Evolutionary conservation across 331 rosid genomes (phyloP).

Genomic region (Quercus tomentella): DNA sequence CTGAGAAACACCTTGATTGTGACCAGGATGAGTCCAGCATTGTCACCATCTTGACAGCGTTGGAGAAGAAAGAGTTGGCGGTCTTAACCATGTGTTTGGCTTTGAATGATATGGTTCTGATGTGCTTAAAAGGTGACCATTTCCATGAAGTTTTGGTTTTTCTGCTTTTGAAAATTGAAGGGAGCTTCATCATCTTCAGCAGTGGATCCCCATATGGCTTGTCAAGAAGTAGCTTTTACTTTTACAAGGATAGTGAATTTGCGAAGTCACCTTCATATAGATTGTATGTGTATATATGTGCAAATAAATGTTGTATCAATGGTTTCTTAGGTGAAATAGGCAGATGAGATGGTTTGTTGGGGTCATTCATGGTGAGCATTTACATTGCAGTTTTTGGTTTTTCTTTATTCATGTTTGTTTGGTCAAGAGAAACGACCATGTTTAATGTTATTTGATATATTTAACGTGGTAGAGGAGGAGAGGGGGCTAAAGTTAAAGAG

Average conservation of each 20-base stretch:
- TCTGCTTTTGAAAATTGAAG: neutral
- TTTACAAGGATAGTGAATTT: neutral
- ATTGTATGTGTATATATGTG: neutral
- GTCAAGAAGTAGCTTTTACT: neutral
- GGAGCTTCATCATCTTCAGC: neutral
- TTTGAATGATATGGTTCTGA: neutral
- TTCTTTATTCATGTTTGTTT: too few species aligned
- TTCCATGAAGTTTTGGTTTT: neutral
- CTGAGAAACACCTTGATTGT: neutral
- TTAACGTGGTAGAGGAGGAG: too few species aligned
- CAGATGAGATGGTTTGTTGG: neutral
- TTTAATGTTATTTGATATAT: neutral
- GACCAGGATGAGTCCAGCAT: neutral
- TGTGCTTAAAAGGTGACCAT: neutral
- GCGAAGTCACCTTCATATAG: neutral
- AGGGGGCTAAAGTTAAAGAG: too few species aligned
- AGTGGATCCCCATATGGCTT: neutral
- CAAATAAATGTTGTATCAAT: neutral
- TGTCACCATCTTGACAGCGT: neutral
- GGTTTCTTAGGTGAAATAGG: neutral
- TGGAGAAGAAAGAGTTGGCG: neutral
- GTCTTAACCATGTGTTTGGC: neutral
- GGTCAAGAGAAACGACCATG: neutral
- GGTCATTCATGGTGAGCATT: neutral
- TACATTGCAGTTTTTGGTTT: neutral